A percentile compares a stretch with the other conserved stretches of the same genome.
phyloP scores from a whole-genome alignment of 345 rosid genomes.

The Aurinia saxatilis region DNA sequence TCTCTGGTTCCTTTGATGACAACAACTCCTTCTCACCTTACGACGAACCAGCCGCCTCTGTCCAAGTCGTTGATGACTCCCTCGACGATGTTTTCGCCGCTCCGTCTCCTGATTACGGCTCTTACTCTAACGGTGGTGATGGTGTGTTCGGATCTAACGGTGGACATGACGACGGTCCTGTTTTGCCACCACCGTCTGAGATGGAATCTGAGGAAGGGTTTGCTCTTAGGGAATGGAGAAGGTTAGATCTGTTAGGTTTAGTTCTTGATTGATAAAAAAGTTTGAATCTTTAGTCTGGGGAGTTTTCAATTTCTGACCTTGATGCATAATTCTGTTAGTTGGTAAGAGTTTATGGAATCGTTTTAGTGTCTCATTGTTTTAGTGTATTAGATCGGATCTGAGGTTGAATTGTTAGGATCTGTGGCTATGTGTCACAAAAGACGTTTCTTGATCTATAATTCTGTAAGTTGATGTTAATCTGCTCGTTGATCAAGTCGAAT shows the following conservation, averaged over 20 bases:
- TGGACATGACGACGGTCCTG: slow-evolving; percentile 48
- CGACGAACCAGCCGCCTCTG: slow-evolving; percentile 28
- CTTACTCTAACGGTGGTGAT: slow-evolving; percentile 33
- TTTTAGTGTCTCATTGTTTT: not conserved
- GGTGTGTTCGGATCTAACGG: slow-evolving; percentile 34
- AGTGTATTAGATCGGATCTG: slow-evolving; percentile 10
- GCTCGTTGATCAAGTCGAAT: too few relatives aligned
- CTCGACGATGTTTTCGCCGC: slow-evolving; percentile 33
- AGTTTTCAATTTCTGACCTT: not conserved
- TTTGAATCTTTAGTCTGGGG: not conserved
- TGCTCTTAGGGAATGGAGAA: slow-evolving; percentile 78
- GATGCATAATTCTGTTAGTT: not conserved
- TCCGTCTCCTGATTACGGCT: slow-evolving; percentile 29
- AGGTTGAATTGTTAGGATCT: not conserved
- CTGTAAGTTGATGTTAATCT: too few relatives aligned
- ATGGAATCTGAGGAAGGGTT: slow-evolving; percentile 55
- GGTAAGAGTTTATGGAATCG: not conserved
- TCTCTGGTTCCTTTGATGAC: slow-evolving; percentile 30
- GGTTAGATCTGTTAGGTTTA: slow-evolving; percentile 36
- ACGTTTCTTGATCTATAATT: not conserved
- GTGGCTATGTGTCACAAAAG: not conserved
- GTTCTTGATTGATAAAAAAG: not conserved
- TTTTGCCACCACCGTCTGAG: slow-evolving; percentile 48
- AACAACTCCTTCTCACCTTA: slow-evolving; percentile 19
- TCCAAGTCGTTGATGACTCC: slow-evolving; percentile 17